phyloP scores from a whole-genome alignment of 768 basidiomycete genomes.

The Russula virescens region DNA sequence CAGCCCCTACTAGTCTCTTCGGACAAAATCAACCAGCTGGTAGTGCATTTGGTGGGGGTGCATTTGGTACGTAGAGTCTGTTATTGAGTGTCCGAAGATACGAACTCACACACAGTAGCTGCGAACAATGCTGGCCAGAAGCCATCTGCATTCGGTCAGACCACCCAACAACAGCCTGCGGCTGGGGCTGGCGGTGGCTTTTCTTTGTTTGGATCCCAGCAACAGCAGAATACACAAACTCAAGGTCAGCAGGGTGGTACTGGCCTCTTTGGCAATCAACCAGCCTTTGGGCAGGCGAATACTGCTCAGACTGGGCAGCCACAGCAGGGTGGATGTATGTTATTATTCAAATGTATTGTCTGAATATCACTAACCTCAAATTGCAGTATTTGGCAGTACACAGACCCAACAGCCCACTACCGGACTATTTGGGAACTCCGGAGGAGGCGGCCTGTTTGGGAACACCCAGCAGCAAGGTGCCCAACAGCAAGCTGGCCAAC shows the following conservation, averaged over 20 bases:
- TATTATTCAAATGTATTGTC: not conserved
- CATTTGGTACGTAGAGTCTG: conserved; percentile 27
- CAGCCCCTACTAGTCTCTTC: conserved; percentile 31
- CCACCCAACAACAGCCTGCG: conserved; percentile 18
- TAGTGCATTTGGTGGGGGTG: conserved; percentile 25
- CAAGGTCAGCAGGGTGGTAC: conserved; percentile 29
- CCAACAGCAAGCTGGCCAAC: conserved; percentile 20
- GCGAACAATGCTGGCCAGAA: conserved; percentile 24
- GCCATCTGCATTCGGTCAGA: conserved; percentile 26
- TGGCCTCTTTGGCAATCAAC: conserved; percentile 25
- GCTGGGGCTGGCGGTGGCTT: conserved; percentile 19
- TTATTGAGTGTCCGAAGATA: not conserved
- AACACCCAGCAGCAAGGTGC: conserved; percentile 19
- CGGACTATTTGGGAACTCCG: conserved; percentile 19
- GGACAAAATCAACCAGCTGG: conserved; percentile 25
- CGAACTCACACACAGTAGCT: conserved; percentile 1
- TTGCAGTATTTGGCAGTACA: conserved; percentile 26
- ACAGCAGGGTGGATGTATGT: conserved; percentile 25
- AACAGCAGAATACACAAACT: conserved; percentile 35
- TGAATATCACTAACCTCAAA: not conserved
- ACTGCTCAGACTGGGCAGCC: conserved; percentile 20
- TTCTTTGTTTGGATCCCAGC: conserved; percentile 32
- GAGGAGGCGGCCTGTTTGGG: conserved; percentile 21
- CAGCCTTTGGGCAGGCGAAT: conserved; percentile 20
- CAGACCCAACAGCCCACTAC: conserved; percentile 24